Evolutionary conservation across 1,284 basidiomycete genomes (phyloP).

Genomic region (Cryptococcus maquisensis): DNA sequence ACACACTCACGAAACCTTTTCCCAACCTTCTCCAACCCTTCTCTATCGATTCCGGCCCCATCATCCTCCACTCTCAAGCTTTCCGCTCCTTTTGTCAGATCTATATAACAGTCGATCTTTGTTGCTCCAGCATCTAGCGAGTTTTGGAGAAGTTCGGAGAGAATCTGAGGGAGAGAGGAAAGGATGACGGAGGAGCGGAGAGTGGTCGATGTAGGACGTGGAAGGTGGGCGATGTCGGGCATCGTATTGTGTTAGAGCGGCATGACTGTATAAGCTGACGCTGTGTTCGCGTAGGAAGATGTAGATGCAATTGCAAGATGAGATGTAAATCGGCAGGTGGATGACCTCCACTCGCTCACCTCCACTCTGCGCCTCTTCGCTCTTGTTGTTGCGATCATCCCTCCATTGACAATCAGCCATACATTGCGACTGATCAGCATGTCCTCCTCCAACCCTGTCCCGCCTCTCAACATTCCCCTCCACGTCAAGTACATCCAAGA

Average conservation of each 20-base stretch:
- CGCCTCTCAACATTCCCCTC: slow-evolving; percentile 48
- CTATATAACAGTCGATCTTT: slow-evolving; percentile 42
- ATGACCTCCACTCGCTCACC: slow-evolving; percentile 8
- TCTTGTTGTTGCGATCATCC: too few relatives aligned
- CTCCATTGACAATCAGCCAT: too few relatives aligned
- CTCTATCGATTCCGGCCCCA: slow-evolving; percentile 65
- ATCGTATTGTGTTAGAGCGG: not conserved
- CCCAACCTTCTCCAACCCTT: slow-evolving; percentile 58
- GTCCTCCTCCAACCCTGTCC: not conserved
- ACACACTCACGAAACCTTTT: slow-evolving; percentile 38
- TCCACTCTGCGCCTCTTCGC: too few relatives aligned
- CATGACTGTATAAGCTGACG: too few relatives aligned
- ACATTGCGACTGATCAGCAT: not conserved
- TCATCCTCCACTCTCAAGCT: slow-evolving; percentile 76
- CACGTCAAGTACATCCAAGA: slow-evolving; percentile 72
- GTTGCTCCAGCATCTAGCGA: slow-evolving; percentile 53
- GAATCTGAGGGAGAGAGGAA: slow-evolving; percentile 69
- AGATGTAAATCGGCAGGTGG: not conserved
- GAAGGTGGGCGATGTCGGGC: slow-evolving; percentile 25
- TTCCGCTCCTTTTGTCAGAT: slow-evolving; percentile 54
- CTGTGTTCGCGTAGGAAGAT: not conserved
- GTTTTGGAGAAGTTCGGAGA: slow-evolving; percentile 81
- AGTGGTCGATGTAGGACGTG: slow-evolving; percentile 23
- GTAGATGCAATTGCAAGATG: too few relatives aligned
- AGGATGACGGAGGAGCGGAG: slow-evolving; percentile 78